Evolutionary conservation across 106 monocot species (phyloP), one percentile per base, ranked within the genome.

Genomic region (Apostasia shenzhenica): DNA sequence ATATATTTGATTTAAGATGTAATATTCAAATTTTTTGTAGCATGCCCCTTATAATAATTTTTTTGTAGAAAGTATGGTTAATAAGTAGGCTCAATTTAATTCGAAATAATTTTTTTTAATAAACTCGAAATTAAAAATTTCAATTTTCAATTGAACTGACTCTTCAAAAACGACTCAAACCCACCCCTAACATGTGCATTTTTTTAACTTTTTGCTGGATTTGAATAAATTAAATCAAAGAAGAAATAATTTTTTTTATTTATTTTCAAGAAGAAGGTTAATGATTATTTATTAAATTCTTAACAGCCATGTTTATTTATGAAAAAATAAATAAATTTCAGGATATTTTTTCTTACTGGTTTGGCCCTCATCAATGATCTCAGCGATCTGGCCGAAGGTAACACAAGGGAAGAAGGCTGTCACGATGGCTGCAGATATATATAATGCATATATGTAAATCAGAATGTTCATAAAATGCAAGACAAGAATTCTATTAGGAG

Each of bases 321-420:
- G 26, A 0, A 50, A 50, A 8, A 8, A 40, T 40, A 59, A 41
- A 39, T 40, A 48, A 37, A 7, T 14, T 14, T 38, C 48, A 67
- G 10, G 42, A 52, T 11, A 45, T 68, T 6, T 55, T 42, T 55
- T 1, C 78, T 76, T 66, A 84, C 84, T 76, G 10, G 81, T 88
- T 72, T 88, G 62, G 39, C 88, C 84, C 14, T 61, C 72, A 9
- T 84, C 81, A 2, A 88, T 14, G 6, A 88, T 88, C 81, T 84
- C 88, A 1, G 78, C 81, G 62, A 84, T 76, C 73, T 84, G 88
- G 1, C 88, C 88, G 44, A 81, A 88, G 0, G 88, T 84, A 45
- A 88, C 81, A 43, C 84, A 84, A 2, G 81, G 88, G 76, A 81
- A 81, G 68, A 81, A 77, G 4, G 84, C 88, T 6, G 88, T 81